Evolutionary conservation across 2,329 filamentous ascomycete genomes (phyloP), one percentile per base, ranked within the genome.

Genomic region (Aspergillus novoparasiticus): DNA sequence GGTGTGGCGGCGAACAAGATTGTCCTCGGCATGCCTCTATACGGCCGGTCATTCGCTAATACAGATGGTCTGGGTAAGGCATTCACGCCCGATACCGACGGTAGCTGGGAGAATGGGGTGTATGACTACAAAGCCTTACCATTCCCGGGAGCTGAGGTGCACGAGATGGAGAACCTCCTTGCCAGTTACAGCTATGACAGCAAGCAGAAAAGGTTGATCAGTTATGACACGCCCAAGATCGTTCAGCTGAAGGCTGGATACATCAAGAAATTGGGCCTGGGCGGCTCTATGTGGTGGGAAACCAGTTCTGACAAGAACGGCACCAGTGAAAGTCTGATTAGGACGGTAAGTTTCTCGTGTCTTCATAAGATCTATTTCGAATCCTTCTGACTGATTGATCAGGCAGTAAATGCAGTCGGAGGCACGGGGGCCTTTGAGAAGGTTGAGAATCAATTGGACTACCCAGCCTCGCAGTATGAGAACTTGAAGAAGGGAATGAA

Each of bases 281-380:
- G 93, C 1, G 94, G 94, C 21, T 92, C 86, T n/a, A 97, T 98
- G 94, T 98, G 93, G 93, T 96, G 92, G 92, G 94, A 97, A 80
- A 92, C 88, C 71, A 94, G 90, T 72, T 89, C 87, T 1, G 94
- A 97, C 75, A 89, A 88, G 73, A 74, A 78, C 3, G 88, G 87
- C 0, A 28, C 26, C 26, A 77, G 76, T 12, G 81, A 83, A 0
- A 94, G 91, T 70, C 75, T 97, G 73, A 93, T 94, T 60, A 80
- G 77, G 8, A 88, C 85, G 46, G 78, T 79, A 65, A 60, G 73
- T 66, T 28, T 39, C 1, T 1, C n/a, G 11, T 48, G 8, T 2
- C n/a, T 4, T 56, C 1, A 1, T 11, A 21, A 1, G 21, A 10
- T 12, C 6, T 11, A 8, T 21, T 4, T 23, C 16, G 21, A 16